Conservation (phyloP, 495 filamentous ascomycete species). For the Aspergillus bridgeri region DNA sequence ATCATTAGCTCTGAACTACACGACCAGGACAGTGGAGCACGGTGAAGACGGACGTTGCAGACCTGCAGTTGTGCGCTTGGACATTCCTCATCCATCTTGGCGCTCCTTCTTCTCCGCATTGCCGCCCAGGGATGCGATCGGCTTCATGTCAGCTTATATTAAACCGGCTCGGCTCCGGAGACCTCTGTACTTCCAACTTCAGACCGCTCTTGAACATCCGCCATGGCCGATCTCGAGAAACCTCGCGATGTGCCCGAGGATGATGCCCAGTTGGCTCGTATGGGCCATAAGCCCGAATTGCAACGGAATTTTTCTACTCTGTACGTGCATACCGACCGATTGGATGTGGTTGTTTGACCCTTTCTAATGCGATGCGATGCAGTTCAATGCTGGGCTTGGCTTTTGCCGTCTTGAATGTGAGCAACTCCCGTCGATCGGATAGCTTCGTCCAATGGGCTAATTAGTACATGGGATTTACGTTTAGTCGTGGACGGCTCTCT, state of each 20-base stretch:
- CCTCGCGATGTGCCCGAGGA: constrained; percentile 11
- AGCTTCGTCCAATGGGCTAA: constrained; percentile 4
- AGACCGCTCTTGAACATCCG: no score
- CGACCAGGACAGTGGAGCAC: no score
- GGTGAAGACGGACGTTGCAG: no score
- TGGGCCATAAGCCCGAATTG: constrained; percentile 60
- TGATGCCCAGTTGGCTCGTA: constrained; percentile 49
- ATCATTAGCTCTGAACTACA: no score
- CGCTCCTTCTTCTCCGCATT: not conserved
- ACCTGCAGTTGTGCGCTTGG: not conserved
- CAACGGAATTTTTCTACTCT: constrained; percentile 50
- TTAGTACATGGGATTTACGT: not conserved
- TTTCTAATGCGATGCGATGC: not conserved
- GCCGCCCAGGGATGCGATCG: not conserved
- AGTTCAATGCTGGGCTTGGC: constrained; percentile 47
- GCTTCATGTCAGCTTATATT: not conserved
- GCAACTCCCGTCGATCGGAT: no score
- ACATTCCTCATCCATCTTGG: not conserved
- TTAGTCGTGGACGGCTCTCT: constrained; percentile 45
- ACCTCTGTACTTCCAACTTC: no score
- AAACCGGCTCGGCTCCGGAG: no score
- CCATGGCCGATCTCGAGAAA: constrained; percentile 1
- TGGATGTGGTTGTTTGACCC: no score
- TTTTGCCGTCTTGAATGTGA: constrained; percentile 44
- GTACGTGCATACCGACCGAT: no score